phyloP scores from a whole-genome alignment of 2,329 filamentous ascomycete genomes.

The Apiospora hydei region DNA sequence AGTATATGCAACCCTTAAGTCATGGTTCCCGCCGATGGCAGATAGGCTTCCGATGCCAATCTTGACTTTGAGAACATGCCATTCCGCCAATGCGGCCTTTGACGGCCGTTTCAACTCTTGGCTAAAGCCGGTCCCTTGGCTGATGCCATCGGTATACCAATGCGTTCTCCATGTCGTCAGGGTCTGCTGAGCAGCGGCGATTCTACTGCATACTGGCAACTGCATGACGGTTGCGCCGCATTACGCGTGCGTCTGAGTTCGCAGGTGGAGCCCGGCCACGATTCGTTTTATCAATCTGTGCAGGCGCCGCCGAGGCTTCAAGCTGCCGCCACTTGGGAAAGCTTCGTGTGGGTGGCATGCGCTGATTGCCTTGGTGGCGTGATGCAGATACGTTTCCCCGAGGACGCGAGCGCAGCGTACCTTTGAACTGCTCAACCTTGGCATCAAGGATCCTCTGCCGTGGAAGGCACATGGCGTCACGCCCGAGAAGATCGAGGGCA shows the following conservation, averaged over 20 bases:
- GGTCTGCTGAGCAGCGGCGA: neutral
- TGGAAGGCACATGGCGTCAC: conserved; percentile 64
- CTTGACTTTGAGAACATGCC: conserved; percentile 3
- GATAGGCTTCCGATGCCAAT: neutral
- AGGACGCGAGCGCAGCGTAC: conserved; percentile 85
- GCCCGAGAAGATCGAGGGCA: conserved; percentile 42
- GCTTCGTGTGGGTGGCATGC: conserved; percentile 11
- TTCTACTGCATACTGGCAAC: neutral
- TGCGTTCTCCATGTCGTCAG: neutral
- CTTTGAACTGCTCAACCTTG: conserved; percentile 85
- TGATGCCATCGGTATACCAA: neutral
- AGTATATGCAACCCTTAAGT: neutral
- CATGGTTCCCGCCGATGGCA: neutral
- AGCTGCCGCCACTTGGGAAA: neutral
- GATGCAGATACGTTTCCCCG: conserved; percentile 79
- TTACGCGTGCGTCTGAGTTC: neutral
- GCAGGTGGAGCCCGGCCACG: neutral
- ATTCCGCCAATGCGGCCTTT: neutral
- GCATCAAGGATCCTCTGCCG: conserved; percentile 71
- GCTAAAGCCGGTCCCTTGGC: neutral
- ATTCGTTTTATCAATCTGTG: neutral
- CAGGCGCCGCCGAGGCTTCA: neutral
- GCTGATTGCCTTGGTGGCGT: neutral
- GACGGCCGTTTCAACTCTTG: conserved; percentile 15
- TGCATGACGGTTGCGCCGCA: neutral